A percentile compares a stretch with the other conserved stretches of the same genome.
These are phyloP conservation scores for Zasmidium cellare DNA, from an alignment of 2,329 filamentous ascomycete species.

Conservation along the genomic window DNA sequence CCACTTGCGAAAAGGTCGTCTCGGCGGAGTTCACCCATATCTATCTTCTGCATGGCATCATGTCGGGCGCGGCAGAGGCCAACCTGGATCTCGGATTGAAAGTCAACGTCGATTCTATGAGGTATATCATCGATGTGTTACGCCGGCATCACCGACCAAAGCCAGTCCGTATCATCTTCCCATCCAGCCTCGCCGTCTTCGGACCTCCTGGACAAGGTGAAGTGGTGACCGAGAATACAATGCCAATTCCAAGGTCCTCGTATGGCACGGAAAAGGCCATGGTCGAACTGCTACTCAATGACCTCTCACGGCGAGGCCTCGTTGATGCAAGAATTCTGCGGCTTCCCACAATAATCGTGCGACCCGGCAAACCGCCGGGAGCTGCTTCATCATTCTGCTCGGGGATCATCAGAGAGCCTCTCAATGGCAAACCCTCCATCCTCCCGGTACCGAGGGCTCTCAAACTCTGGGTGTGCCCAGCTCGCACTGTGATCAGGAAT, in stretches of 20 bases:
- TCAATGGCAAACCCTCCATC: slow-evolving; percentile 8
- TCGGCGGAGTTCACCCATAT: slow-evolving; percentile 46
- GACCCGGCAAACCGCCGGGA: slow-evolving; percentile 46
- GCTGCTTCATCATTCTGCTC: slow-evolving; percentile 49
- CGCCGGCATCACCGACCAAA: slow-evolving; percentile 22
- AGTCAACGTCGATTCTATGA: slow-evolving; percentile 45
- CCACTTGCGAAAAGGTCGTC: background rate
- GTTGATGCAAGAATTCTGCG: slow-evolving; percentile 30
- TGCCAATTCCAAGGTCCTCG: slow-evolving; percentile 43
- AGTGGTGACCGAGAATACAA: slow-evolving; percentile 43
- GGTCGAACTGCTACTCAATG: slow-evolving; percentile 4
- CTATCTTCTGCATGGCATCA: slow-evolving; percentile 49
- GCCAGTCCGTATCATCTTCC: slow-evolving; percentile 43
- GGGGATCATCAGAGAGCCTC: slow-evolving; percentile 49
- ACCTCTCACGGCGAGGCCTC: slow-evolving; percentile 4
- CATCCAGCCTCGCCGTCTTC: slow-evolving; percentile 48
- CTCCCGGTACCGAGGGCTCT: slow-evolving; percentile 2
- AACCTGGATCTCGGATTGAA: slow-evolving; percentile 46
- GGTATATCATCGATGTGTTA: slow-evolving; percentile 45
- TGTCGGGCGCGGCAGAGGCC: slow-evolving; percentile 48
- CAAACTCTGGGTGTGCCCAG: slow-evolving; percentile 5
- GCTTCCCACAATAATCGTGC: slow-evolving; percentile 48
- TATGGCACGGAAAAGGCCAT: slow-evolving; percentile 32
- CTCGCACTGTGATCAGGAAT: slow-evolving; percentile 6
- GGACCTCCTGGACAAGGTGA: slow-evolving; percentile 41